Conservation (phyloP, 192 early-diverging fungal genomes). For the Rhizophagus clarus region DNA sequence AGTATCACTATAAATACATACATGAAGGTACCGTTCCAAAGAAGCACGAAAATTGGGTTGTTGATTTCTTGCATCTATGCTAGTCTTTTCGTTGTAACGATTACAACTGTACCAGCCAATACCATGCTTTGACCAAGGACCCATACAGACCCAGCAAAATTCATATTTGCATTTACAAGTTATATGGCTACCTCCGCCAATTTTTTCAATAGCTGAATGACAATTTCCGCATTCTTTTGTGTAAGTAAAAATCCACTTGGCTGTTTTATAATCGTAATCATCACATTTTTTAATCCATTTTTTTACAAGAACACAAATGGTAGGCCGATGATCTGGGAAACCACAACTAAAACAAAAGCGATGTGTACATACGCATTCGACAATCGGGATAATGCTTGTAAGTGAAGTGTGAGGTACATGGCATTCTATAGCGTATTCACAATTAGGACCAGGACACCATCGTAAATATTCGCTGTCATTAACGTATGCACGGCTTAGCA, state of each 20-base stretch:
- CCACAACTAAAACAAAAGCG: constrained; percentile 95
- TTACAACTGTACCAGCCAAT: constrained; percentile 98
- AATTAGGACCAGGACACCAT: constrained; percentile 97
- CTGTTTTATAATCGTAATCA: constrained; percentile 97
- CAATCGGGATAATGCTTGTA: constrained; percentile 78
- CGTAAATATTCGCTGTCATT: constrained; percentile 79
- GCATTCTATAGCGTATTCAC: constrained; percentile 94
- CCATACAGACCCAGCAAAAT: constrained; percentile 99
- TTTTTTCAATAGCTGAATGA: constrained; percentile 96
- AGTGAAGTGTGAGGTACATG: constrained; percentile 70
- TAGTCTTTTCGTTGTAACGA: constrained; percentile 90
- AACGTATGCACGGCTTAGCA: constrained; percentile 89
- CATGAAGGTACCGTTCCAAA: constrained; percentile 95
- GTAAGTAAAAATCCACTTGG: constrained; percentile 95
- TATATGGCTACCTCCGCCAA: constrained; percentile 99
- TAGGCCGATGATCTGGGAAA: constrained; percentile 83
- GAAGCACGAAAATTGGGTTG: constrained; percentile 85
- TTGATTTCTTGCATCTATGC: constrained; percentile 81
- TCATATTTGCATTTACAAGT: constrained; percentile 98
- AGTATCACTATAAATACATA: constrained; percentile 41
- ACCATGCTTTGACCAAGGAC: constrained; percentile 96
- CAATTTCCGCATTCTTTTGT: constrained; percentile 97
- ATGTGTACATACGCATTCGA: constrained; percentile 77
- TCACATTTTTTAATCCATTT: constrained; percentile 94
- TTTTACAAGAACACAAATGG: constrained; percentile 80